Percentiles rank a stretch among this genome's conserved stretches.
Conservation (phyloP, 495 filamentous ascomycete species). For the Penicillium desertorum region DNA sequence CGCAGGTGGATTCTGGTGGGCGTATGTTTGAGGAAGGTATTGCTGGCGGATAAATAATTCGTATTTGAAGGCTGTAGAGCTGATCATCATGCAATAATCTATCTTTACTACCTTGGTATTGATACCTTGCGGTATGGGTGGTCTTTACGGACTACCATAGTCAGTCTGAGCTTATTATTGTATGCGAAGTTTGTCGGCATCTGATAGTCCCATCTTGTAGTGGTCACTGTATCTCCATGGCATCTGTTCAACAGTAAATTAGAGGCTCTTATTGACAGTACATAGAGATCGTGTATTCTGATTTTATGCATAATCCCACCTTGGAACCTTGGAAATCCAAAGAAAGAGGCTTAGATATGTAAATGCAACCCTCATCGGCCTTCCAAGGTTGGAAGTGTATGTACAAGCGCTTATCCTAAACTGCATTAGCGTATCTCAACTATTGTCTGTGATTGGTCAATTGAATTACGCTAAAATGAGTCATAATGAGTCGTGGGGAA, state of each 20-base stretch:
- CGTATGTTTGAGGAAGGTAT: not conserved
- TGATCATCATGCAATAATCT: constrained; percentile 1
- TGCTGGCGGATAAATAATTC: not conserved
- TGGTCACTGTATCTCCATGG: not conserved
- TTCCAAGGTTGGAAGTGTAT: not conserved
- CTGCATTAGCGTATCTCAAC: not conserved
- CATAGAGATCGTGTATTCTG: too few species aligned
- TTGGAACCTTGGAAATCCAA: too few species aligned
- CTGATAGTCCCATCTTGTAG: too few species aligned
- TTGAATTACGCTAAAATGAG: constrained; percentile 30
- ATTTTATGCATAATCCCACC: not conserved
- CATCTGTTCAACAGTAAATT: not conserved
- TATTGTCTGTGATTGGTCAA: constrained; percentile 12
- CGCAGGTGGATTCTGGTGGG: not conserved
- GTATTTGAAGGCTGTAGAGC: not conserved
- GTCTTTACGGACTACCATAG: not conserved
- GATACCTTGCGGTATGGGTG: too few species aligned
- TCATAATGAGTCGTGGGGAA: constrained; percentile 29
- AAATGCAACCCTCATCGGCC: not conserved
- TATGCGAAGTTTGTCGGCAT: too few species aligned
- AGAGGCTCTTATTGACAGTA: not conserved
- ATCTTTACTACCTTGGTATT: not conserved
- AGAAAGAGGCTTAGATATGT: not conserved
- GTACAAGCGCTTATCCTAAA: not conserved
- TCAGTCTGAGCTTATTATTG: not conserved